phyloP scores from a whole-genome alignment of 139 green algal species.

The Tetradesmus lagerheimii region DNA sequence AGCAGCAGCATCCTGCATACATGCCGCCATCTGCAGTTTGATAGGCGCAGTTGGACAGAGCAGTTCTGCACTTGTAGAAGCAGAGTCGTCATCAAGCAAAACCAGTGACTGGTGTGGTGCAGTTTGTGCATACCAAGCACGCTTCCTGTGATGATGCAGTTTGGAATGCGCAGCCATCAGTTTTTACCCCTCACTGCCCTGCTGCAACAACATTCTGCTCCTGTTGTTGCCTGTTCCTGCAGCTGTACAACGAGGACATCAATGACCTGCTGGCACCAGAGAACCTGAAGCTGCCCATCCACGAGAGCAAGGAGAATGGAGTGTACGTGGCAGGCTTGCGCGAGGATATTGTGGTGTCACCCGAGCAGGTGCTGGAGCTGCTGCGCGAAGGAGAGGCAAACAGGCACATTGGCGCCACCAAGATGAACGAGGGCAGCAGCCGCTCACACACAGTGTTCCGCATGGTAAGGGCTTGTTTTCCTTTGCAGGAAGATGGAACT shows the following conservation, averaged over 20 bases:
- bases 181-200: no score
- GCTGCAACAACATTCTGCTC: neutral
- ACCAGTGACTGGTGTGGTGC: no score
- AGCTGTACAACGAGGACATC: conserved; percentile 99
- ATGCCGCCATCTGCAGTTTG: no score
- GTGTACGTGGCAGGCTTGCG: conserved; percentile 93
- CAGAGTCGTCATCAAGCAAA: neutral
- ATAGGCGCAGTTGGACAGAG: no score
- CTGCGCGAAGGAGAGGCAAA: conserved; percentile 84
- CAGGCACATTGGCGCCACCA: conserved; percentile 93
- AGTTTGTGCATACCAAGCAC: no score
- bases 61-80: neutral
- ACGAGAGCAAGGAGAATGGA: conserved; percentile 87
- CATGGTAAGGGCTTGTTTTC: conserved; percentile 83
- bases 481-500: no score
- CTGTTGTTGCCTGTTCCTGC: conserved; percentile 12
- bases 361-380: conserved; percentile 85
- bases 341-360: conserved; percentile 92
- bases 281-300: conserved; percentile 86
- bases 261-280: conserved; percentile 91
- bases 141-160: no score
- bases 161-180: no score
- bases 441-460: conserved; percentile 96
- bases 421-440: conserved; percentile 94
- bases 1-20: neutral